Evolutionary conservation across 306 rosid genomes (phyloP).

Genomic region (Quercus rubra): DNA sequence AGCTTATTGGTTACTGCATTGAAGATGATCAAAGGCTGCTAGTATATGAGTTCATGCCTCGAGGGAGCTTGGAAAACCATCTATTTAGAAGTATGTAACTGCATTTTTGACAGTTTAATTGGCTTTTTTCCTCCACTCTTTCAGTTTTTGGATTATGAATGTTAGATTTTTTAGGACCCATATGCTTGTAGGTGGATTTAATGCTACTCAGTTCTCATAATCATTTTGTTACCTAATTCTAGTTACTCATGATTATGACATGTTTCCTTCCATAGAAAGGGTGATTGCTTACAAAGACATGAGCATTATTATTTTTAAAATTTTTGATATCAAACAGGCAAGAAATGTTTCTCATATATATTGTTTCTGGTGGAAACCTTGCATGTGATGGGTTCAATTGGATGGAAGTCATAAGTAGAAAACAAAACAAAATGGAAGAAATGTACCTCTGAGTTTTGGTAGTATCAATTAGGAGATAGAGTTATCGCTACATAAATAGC

Average conservation of each 20-base stretch:
- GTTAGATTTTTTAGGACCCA: neutral
- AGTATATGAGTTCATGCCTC: conserved; percentile 95
- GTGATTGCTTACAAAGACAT: neutral
- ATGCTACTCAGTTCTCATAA: neutral
- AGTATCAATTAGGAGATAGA: neutral
- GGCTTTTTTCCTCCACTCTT: neutral
- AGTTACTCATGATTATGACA: neutral
- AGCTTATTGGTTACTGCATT: conserved; percentile 92
- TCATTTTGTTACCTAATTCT: neutral
- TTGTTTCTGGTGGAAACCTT: neutral
- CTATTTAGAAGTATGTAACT: conserved; percentile 82
- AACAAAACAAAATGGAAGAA: neutral
- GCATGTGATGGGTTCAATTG: neutral
- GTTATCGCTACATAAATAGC: neutral
- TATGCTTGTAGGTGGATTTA: neutral
- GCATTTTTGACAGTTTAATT: neutral
- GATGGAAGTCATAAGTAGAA: neutral
- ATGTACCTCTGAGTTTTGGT: conserved; percentile 7
- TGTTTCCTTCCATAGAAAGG: neutral
- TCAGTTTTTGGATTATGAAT: neutral
- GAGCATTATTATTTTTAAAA: neutral
- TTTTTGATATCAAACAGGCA: neutral
- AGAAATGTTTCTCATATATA: neutral
- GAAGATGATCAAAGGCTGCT: conserved; percentile 94
- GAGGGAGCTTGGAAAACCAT: conserved; percentile 98